phyloP scores from a whole-genome alignment of 2,329 filamentous ascomycete genomes.

The Aschersonia sp. region DNA sequence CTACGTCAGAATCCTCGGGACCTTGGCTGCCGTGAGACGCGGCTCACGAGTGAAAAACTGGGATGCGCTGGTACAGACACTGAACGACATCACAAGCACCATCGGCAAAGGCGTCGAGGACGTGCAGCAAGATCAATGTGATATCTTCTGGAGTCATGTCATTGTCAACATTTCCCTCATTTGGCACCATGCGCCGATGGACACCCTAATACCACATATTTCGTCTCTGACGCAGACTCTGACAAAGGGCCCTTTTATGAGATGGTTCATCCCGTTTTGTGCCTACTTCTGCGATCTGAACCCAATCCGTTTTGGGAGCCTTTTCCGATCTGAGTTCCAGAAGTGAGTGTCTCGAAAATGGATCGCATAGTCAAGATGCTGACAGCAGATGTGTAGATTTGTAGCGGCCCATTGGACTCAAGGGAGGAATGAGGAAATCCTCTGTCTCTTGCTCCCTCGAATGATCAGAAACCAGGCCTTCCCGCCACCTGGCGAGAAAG shows the following conservation, averaged over 20 bases:
- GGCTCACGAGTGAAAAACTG: constrained; percentile 63
- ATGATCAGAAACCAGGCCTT: constrained; percentile 44
- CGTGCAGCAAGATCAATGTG: constrained; percentile 19
- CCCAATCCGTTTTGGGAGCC: constrained; percentile 55
- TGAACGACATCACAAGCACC: constrained; percentile 36
- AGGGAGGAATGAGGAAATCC: constrained; percentile 46
- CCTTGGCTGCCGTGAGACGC: constrained; percentile 64
- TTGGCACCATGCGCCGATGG: constrained; percentile 65
- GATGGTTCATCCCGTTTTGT: constrained; percentile 75
- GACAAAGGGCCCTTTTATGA: constrained; percentile 48
- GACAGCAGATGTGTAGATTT: constrained; percentile 38
- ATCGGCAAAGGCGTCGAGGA: constrained; percentile 25
- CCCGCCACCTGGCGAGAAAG: constrained; percentile 33
- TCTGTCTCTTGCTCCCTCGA: constrained; percentile 53
- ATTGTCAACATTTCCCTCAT: constrained; percentile 48
- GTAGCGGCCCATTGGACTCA: constrained; percentile 60
- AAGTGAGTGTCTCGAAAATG: constrained; percentile 34
- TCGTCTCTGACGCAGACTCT: constrained; percentile 50
- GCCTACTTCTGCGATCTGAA: constrained; percentile 65
- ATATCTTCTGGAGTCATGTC: constrained; percentile 40
- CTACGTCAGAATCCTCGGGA: constrained; percentile 47
- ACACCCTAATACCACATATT: constrained; percentile 58
- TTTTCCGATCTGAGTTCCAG: constrained; percentile 73
- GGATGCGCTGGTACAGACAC: constrained; percentile 43
- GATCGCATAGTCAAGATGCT: constrained; percentile 1